A percentile compares a stretch with the other conserved stretches of the same genome.
Conservation (phyloP, 2,329 filamentous ascomycete genomes). For the Penicillium sp. region DNA sequence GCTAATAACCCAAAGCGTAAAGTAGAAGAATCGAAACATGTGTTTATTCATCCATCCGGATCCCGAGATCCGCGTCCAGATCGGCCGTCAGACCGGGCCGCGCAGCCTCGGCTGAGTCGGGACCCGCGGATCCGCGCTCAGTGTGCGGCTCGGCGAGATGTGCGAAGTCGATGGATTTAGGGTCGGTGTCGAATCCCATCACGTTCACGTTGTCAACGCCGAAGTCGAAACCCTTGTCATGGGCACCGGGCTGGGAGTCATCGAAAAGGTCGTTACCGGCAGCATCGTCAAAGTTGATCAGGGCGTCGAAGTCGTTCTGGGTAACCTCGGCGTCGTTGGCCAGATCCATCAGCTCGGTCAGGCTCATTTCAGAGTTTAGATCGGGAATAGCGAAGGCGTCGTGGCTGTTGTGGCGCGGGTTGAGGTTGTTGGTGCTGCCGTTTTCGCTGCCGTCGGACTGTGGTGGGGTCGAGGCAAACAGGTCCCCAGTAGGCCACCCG, state of each 20-base stretch:
- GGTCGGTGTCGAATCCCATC: slow-evolving; percentile 21
- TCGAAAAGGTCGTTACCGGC: slow-evolving; percentile 37
- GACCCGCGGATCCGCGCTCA: slow-evolving; percentile 1
- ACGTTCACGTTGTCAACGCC: slow-evolving; percentile 19
- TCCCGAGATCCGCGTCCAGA: slow-evolving; percentile 21
- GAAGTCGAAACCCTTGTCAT: slow-evolving; percentile 23
- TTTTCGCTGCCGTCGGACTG: slow-evolving; percentile 45
- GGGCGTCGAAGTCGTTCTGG: slow-evolving; percentile 46
- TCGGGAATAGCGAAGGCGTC: slow-evolving; percentile 33
- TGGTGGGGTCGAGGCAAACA: slow-evolving; percentile 43
- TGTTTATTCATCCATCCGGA: slow-evolving; percentile 16
- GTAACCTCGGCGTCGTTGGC: slow-evolving; percentile 46
- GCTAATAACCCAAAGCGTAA: slow-evolving; percentile 4
- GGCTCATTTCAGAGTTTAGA: slow-evolving; percentile 34
- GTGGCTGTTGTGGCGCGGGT: slow-evolving; percentile 25
- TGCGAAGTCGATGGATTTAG: slow-evolving; percentile 21
- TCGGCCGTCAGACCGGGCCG: slow-evolving; percentile 16
- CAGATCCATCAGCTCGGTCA: slow-evolving; percentile 44
- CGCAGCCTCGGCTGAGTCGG: slow-evolving; percentile 16
- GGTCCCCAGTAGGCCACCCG: slow-evolving; percentile 24
- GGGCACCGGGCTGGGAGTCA: slow-evolving; percentile 21
- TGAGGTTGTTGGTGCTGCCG: slow-evolving; percentile 41
- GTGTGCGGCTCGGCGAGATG: slow-evolving; percentile 9
- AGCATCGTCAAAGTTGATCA: slow-evolving; percentile 48
- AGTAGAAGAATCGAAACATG: slow-evolving; percentile 3